These are phyloP conservation scores for Zymoseptoria pseudotritici DNA, from an alignment of 2,329 filamentous ascomycete genomes.

Conservation along the genomic window DNA sequence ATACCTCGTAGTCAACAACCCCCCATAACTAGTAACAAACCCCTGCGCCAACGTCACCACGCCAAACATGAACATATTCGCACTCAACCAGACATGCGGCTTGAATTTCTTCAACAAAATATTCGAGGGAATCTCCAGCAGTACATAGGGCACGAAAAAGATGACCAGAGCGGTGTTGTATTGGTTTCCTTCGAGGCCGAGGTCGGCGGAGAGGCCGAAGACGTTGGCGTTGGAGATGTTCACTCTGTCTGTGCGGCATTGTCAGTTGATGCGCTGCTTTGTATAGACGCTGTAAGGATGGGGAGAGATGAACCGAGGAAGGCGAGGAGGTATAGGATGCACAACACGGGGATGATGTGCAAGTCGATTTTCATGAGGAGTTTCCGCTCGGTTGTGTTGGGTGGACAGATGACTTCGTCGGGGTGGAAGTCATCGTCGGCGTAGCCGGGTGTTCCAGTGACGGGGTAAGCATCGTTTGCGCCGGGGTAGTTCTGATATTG, in stretches of 20 bases:
- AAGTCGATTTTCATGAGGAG: slow-evolving; percentile 40
- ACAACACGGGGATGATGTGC: slow-evolving; percentile 44
- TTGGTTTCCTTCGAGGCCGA: slow-evolving; percentile 38
- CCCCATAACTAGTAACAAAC: not conserved
- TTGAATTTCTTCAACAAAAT: slow-evolving; percentile 46
- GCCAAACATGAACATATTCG: slow-evolving; percentile 81
- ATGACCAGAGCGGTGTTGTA: slow-evolving; percentile 45
- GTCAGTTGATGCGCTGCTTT: too few relatives aligned
- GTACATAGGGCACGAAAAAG: slow-evolving; percentile 47
- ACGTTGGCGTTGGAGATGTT: slow-evolving; percentile 50
- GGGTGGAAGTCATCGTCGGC: slow-evolving; percentile 29
- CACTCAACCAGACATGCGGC: slow-evolving; percentile 43
- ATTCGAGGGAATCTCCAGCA: slow-evolving; percentile 49
- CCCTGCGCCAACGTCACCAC: slow-evolving; percentile 62
- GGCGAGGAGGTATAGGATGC: slow-evolving; percentile 43
- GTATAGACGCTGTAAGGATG: too few relatives aligned
- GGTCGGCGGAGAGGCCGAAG: slow-evolving; percentile 41
- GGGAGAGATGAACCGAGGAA: slow-evolving; percentile 11
- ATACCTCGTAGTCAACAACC: not conserved
- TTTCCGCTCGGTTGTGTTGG: slow-evolving; percentile 43
- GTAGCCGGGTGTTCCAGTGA: not conserved
- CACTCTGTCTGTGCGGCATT: slow-evolving; percentile 28
- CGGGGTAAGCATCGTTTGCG: slow-evolving; percentile 4
- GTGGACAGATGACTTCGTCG: slow-evolving; percentile 31
- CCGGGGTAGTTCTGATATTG: slow-evolving; percentile 12